Evolutionary conservation across 495 filamentous ascomycete genomes (phyloP).

Genomic region (Penicillium argentinense): DNA sequence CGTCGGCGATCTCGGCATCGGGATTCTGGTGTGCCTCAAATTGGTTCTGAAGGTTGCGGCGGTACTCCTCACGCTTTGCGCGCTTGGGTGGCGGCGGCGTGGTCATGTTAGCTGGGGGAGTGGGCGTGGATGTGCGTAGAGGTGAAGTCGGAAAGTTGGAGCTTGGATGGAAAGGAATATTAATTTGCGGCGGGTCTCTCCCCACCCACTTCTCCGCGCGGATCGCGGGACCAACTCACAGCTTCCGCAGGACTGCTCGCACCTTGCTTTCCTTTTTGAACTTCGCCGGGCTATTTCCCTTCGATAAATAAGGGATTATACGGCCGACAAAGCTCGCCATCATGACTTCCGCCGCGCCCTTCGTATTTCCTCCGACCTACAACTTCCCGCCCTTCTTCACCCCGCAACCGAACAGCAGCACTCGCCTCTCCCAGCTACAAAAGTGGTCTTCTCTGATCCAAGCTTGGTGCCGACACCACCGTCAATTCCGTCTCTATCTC

Average conservation of each 20-base stretch:
- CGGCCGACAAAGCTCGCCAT: background rate
- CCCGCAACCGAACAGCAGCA: conserved; percentile 72
- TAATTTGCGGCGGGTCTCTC: background rate
- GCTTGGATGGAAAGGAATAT: background rate
- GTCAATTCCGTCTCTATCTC: conserved; percentile 67
- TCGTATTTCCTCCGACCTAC: conserved; percentile 46
- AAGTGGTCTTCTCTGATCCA: conserved; percentile 88
- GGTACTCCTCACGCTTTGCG: conserved; percentile 75
- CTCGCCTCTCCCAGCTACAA: conserved; percentile 70
- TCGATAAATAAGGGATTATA: too few relatives aligned
- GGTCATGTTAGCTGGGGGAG: conserved; percentile 40
- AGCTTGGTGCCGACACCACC: conserved; percentile 76
- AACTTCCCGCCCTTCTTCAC: conserved; percentile 60
- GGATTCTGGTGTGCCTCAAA: conserved; percentile 26
- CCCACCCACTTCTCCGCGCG: background rate
- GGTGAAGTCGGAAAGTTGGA: conserved; percentile 8
- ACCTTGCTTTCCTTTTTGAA: too few relatives aligned
- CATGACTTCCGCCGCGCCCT: conserved; percentile 22
- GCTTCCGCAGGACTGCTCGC: too few relatives aligned
- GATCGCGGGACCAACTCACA: too few relatives aligned
- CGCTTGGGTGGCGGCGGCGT: conserved; percentile 57
- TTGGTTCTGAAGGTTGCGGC: conserved; percentile 32
- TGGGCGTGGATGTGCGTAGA: background rate
- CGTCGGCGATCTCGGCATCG: conserved; percentile 18
- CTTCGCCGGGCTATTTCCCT: too few relatives aligned